These are phyloP conservation scores for Thelephora ganbajun DNA, from an alignment of 768 basidiomycete species.

Conservation along the genomic window DNA sequence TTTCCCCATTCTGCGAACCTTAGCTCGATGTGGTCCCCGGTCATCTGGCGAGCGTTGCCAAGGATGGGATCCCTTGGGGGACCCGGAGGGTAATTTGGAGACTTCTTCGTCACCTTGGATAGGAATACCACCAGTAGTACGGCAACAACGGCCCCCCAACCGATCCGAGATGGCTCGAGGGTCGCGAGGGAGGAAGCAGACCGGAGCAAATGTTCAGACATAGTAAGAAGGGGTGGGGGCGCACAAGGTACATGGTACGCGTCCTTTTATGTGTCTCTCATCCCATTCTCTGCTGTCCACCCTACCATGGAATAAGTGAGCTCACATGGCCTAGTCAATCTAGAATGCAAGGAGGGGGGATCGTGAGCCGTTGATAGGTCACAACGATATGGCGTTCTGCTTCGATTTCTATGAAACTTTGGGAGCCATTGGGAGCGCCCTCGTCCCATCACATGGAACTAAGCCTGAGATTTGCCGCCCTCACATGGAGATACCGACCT, in stretches of 20 bases:
- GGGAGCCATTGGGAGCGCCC: too few species aligned
- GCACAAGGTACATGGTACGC: not conserved
- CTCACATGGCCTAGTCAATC: too few species aligned
- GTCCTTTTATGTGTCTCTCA: not conserved
- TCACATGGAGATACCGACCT: too few species aligned
- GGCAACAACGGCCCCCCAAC: not conserved
- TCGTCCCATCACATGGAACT: too few species aligned
- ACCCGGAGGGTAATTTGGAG: conserved; percentile 8
- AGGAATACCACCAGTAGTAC: not conserved
- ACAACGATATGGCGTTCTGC: too few species aligned
- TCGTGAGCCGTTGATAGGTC: too few species aligned
- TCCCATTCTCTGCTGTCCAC: too few species aligned
- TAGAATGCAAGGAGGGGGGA: too few species aligned
- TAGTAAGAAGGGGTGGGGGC: not conserved
- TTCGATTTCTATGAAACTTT: too few species aligned
- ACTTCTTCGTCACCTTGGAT: not conserved
- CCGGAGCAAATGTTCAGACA: not conserved
- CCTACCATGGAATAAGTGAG: too few species aligned
- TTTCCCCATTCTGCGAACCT: conserved; percentile 6
- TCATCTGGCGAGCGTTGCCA: conserved; percentile 9
- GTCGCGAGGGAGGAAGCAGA: not conserved
- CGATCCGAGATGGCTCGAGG: not conserved
- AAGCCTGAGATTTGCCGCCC: too few species aligned
- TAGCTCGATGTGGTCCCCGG: conserved; percentile 4
- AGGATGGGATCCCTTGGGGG: conserved; percentile 8